phyloP scores from a whole-genome alignment of 495 filamentous ascomycete genomes.

The Daldinia concentrica region DNA sequence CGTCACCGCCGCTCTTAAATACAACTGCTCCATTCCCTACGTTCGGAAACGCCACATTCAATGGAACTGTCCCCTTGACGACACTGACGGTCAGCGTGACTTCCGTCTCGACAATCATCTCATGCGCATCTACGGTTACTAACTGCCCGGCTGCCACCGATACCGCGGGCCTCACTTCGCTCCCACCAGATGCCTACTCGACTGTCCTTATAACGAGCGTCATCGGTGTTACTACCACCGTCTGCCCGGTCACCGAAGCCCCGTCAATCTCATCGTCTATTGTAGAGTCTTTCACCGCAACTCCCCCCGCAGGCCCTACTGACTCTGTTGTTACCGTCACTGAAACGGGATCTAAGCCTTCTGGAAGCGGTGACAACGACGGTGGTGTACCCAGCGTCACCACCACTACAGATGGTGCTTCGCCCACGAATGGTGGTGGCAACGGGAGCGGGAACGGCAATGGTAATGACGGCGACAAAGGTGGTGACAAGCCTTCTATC shows the following conservation, averaged over 20 bases:
- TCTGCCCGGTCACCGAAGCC: constrained; percentile 43
- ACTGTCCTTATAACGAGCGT: constrained; percentile 40
- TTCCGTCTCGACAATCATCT: constrained; percentile 41
- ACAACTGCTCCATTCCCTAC: background rate
- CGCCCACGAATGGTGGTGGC: background rate
- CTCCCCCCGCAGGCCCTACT: background rate
- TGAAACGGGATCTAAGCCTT: background rate
- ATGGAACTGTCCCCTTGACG: constrained; percentile 26
- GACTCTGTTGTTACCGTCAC: background rate
- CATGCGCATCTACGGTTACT: constrained; percentile 36
- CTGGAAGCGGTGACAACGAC: background rate
- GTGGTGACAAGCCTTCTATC: constrained; percentile 9
- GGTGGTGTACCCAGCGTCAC: background rate
- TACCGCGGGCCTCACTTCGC: constrained; percentile 28
- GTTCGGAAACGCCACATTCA: constrained; percentile 26
- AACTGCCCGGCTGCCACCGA: constrained; percentile 36
- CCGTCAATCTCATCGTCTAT: constrained; percentile 42
- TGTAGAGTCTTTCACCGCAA: constrained; percentile 29
- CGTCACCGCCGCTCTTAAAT: constrained; percentile 9
- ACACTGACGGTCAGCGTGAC: constrained; percentile 40
- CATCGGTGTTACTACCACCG: constrained; percentile 44
- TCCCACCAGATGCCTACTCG: constrained; percentile 37
- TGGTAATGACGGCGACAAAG: background rate
- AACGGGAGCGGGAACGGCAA: background rate
- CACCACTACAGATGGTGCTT: background rate